Evolutionary conservation across 2,329 filamentous ascomycete species (phyloP), one percentile per base, ranked within the genome.

Genomic region (Thermothelomyces thermophilus): DNA sequence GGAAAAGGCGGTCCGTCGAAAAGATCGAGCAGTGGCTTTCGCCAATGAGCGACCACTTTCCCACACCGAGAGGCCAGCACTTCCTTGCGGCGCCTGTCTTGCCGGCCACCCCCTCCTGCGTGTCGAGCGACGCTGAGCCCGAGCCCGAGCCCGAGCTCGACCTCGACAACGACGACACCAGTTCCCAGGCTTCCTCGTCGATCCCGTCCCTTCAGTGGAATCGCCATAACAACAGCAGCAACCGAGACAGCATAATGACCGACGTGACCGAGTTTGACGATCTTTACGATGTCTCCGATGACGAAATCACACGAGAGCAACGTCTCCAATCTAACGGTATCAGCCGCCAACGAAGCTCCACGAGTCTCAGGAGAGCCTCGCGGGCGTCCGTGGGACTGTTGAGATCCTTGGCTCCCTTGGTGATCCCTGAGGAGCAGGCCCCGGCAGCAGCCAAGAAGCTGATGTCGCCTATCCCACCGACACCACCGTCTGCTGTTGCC

Each of bases 261-360:
- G 79, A 81, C 59, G 76, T 76, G 55, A 87, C 80, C 58, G 84
- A 88, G 56, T 91, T 91, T 60, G 87, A 95, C 67, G 88, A 94
- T 60, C 72, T 95, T 42, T 95, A 95, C 66, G 87, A 93, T 66
- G 77, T 88, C 36, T 90, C 87, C 14, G 89, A 94, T 58, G 82
- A 89, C 48, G 89, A 95, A 59, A 75, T 79, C 8, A 64, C 64
- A 30, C 61, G 58, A 59, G 66, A 66, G 62, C 73, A 79, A 58
- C 68, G 69, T 62, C 68, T 65, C 64, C 69, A 60, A 65, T 69
- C 59, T 55, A 72, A 64, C 44, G 67, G 62, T 30, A 62, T 67
- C 56, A 60, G 60, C 58, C 64, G 63, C 43, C 62, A 57, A 62
- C 64, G 60, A 41, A 63, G 58, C 52, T 51, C 60, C 19, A 52